phyloP scores from a whole-genome alignment of 495 filamentous ascomycete species.

The Aspergillus olivimuriae region DNA sequence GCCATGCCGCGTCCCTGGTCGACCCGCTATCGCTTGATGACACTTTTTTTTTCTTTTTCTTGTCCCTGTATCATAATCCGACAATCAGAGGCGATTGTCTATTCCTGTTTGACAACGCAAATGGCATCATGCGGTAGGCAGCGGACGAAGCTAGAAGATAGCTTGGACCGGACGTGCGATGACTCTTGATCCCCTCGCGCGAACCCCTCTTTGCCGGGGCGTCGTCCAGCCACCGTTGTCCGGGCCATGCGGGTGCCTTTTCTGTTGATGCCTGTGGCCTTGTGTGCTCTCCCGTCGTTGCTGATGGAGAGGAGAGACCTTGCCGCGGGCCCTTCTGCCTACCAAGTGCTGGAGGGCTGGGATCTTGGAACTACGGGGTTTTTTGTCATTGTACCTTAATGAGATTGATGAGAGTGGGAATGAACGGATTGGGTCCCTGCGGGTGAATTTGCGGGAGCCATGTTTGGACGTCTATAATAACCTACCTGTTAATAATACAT shows the following conservation, averaged over 20 bases:
- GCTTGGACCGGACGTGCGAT: too few relatives aligned
- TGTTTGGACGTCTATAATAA: not conserved
- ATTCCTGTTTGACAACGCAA: too few relatives aligned
- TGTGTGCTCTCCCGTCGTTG: slow-evolving; percentile 10
- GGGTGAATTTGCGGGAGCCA: not conserved
- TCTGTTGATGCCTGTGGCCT: slow-evolving; percentile 6
- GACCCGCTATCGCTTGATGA: slow-evolving; percentile 15
- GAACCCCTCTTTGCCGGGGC: too few relatives aligned
- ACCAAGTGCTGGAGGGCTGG: slow-evolving; percentile 24
- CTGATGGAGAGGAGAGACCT: not conserved
- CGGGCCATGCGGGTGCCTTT: too few relatives aligned
- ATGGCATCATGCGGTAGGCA: too few relatives aligned
- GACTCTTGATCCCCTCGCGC: too few relatives aligned
- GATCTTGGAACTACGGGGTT: slow-evolving; percentile 12
- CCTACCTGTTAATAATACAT: slow-evolving; percentile 1
- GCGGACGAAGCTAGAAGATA: too few relatives aligned
- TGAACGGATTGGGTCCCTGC: slow-evolving; percentile 6
- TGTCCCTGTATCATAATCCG: not conserved
- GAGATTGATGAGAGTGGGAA: slow-evolving; percentile 17
- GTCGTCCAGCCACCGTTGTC: too few relatives aligned
- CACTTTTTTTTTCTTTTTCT: slow-evolving; percentile 2
- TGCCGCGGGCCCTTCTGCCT: slow-evolving; percentile 11
- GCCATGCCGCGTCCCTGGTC: slow-evolving; percentile 27
- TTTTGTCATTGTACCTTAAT: slow-evolving; percentile 12
- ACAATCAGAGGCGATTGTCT: too few relatives aligned